Evolutionary conservation across 148 eudicot genomes (phyloP).

Genomic region (Rhododendron ferrugineum): DNA sequence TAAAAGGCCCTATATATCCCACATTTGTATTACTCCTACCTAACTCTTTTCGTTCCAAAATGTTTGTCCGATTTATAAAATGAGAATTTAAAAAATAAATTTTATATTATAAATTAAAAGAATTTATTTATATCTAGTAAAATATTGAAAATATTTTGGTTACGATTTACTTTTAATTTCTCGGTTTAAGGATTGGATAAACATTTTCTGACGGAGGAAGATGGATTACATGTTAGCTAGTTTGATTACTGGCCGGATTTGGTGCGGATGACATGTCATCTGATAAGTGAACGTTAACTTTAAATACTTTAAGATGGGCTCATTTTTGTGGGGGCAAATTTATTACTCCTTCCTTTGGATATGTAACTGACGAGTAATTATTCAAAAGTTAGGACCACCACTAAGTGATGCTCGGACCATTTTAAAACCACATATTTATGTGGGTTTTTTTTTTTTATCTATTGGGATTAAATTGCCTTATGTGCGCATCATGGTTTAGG

Average conservation of each 20-base stretch:
- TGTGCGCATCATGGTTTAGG: neutral
- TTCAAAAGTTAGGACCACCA: neutral
- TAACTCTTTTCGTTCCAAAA: too few species aligned
- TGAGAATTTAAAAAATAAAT: too few species aligned
- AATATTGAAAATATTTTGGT: neutral
- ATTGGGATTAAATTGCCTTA: neutral
- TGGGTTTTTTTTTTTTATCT: too few species aligned
- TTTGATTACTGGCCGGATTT: neutral
- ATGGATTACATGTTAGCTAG: neutral
- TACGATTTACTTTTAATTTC: too few species aligned
- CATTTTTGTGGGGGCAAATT: neutral
- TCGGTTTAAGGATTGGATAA: neutral
- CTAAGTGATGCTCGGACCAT: too few species aligned
- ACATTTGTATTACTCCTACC: neutral
- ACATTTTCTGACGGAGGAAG: neutral
- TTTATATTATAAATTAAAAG: too few species aligned
- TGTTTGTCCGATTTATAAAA: neutral
- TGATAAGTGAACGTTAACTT: neutral
- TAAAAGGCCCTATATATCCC: neutral
- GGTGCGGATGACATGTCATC: neutral
- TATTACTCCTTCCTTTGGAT: neutral
- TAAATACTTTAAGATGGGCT: neutral
- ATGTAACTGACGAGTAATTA: neutral
- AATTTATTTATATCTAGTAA: neutral
- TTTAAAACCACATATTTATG: too few species aligned